These are phyloP conservation scores for Deuterostichococcus epilithicus DNA, from an alignment of 139 green algal genomes.

Conservation along the genomic window DNA sequence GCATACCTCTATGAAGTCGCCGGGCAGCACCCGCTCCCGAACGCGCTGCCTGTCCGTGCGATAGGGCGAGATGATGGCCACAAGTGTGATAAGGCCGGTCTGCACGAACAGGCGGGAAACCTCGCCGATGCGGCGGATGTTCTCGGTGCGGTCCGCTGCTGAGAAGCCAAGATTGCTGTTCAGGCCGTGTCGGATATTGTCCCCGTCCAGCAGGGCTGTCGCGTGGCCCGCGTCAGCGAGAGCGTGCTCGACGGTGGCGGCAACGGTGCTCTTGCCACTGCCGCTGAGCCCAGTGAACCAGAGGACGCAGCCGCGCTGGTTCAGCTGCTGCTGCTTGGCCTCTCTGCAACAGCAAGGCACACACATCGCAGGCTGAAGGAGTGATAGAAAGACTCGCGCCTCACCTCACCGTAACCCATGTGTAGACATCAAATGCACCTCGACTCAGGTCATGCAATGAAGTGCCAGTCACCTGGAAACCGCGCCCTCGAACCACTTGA, in stretches of 20 bases:
- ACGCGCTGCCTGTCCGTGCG: conserved; percentile 62
- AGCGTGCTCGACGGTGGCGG: conserved; percentile 76
- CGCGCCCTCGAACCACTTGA: conserved; percentile 82
- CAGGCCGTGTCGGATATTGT: conserved; percentile 92
- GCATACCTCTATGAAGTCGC: conserved; percentile 74
- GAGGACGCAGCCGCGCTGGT: conserved; percentile 80
- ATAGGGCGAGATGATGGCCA: conserved; percentile 95
- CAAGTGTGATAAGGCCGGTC: conserved; percentile 82
- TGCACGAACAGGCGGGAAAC: conserved; percentile 91
- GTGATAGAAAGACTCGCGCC: no score
- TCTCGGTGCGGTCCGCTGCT: conserved; percentile 80
- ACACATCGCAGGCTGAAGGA: no score
- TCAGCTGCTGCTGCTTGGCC: conserved; percentile 72
- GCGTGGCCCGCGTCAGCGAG: conserved; percentile 61
- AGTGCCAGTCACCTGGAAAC: conserved; percentile 32
- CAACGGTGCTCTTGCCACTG: conserved; percentile 64
- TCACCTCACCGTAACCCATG: no score
- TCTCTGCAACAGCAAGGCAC: no score
- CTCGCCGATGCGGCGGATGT: conserved; percentile 92
- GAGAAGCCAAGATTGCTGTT: conserved; percentile 92
- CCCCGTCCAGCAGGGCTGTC: conserved; percentile 85
- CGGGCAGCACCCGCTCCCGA: conserved; percentile 45
- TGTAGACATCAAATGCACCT: no score
- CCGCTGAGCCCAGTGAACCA: conserved; percentile 90
- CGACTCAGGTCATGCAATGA: no score